Base-by-base conservation (phyloP, 192 early-diverging fungal genomes). In the Radiomyces spectabilis region DNA sequence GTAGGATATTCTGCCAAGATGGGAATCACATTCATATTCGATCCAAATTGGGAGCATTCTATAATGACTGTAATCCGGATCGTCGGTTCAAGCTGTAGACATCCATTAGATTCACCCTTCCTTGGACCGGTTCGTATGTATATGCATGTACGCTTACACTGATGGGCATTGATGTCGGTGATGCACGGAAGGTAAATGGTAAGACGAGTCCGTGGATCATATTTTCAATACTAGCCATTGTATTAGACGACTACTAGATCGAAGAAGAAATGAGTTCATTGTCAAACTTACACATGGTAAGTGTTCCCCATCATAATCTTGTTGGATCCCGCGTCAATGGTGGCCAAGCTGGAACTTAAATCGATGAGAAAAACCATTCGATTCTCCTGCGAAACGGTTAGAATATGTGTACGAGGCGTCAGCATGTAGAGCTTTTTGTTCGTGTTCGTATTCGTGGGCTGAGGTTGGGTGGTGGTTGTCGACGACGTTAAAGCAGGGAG, bases 281-380 rank as follows among this genome's bases (percentile, higher is more conserved):
- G 31, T 38, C 1, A 19, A 54, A 45, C 64, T 53, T 71, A 82
- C 80, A 64, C 60, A 37, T 75, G 65, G 51, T 73, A 71, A 18
- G 73, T 72, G 45, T 76, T 68, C 12, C 68, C 71, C 43, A 81
- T 76, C 34, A 81, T 58, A 16, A 76, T 61, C 15, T 60, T 37
- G 25, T 49, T 61, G 10, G 65, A 56, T 7, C 41, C 52, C 10
- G 61, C 58, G 33, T 82, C 77, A 5, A 79, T 72, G 2, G 80
- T 80, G 13, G 82, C 72, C 61, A 91, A 77, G 41, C 80, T 84
- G 0, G 86, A 79, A 9, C 72, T 79, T 21, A 83, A 67, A 60
- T 91, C 88, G 34, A 91, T 66, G 42, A 88, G 64, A 54, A 88
- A 80, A 2, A 84, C 80, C 22, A 85, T 66, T 0, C 80, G 64